Percentiles rank a stretch among this genome's conserved stretches.
These are phyloP conservation scores for Populus trichocarpa DNA, from an alignment of 441 rosid genomes.

Conservation along the genomic window DNA sequence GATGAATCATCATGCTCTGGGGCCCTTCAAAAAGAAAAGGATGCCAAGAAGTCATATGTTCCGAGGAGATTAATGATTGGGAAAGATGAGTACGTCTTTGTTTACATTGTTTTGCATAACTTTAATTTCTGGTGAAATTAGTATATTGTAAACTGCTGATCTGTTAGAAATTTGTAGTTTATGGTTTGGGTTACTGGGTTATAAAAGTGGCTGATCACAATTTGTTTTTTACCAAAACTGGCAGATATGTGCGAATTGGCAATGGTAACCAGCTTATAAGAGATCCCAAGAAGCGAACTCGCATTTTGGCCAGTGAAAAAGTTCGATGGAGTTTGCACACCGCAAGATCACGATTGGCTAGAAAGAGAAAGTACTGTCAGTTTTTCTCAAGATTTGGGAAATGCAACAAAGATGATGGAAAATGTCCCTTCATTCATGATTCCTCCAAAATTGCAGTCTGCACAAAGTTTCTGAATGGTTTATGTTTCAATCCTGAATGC, in stretches of 20 bases:
- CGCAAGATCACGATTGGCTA: conserved; percentile 80
- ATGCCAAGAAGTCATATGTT: conserved; percentile 56
- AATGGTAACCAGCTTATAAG: conserved; percentile 95
- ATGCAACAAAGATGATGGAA: conserved; percentile 94
- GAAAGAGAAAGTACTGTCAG: conserved; percentile 83
- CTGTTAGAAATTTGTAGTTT: neutral
- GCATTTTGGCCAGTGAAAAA: conserved; percentile 92
- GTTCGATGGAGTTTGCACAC: conserved; percentile 98
- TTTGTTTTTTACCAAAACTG: conserved; percentile 10
- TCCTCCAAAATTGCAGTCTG: conserved; percentile 93
- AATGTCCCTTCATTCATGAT: conserved; percentile 93
- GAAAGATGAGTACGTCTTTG: conserved; percentile 71
- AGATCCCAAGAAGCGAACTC: conserved; percentile 91
- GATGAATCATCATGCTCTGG: conserved; percentile 44
- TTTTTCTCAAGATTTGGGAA: conserved; percentile 96
- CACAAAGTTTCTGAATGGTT: conserved; percentile 88
- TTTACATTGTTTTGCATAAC: neutral
- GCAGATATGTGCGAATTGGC: conserved; percentile 94
- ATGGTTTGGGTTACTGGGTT: neutral
- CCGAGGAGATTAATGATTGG: conserved; percentile 93
- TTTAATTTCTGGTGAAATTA: neutral
- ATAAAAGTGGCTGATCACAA: neutral
- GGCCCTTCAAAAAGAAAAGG: conserved; percentile 33
- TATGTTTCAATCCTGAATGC: conserved; percentile 72
- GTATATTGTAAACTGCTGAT: neutral